Evolutionary conservation across 2,329 filamentous ascomycete genomes (phyloP).

Genomic region (Aspergillus quadricinctus): DNA sequence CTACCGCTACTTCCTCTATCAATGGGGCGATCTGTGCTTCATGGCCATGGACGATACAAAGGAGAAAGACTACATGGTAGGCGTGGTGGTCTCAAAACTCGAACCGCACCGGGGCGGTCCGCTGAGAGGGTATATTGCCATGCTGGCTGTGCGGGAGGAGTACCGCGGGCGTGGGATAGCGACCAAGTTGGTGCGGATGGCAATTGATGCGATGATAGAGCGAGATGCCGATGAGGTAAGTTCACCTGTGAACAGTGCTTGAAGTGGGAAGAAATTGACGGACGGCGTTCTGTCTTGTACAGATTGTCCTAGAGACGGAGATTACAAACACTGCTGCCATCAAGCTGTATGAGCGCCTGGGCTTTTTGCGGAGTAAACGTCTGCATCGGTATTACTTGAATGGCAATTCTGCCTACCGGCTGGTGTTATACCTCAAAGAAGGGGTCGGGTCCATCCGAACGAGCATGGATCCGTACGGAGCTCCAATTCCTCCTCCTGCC

Average conservation of each 20-base stretch:
- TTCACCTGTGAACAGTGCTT: not conserved
- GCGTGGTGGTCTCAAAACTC: conserved; percentile 91
- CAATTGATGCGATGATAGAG: conserved; percentile 84
- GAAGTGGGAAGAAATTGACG: not conserved
- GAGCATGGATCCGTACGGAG: conserved; percentile 30
- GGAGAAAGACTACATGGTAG: conserved; percentile 55
- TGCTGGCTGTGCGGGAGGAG: conserved; percentile 83
- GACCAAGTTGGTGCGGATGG: conserved; percentile 79
- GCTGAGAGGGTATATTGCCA: conserved; percentile 91
- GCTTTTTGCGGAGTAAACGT: conserved; percentile 87
- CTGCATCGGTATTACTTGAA: conserved; percentile 95
- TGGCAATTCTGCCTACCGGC: conserved; percentile 86
- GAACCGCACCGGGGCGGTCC: conserved; percentile 85
- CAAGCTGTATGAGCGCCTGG: conserved; percentile 86
- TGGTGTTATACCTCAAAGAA: conserved; percentile 74
- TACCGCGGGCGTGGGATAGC: conserved; percentile 83
- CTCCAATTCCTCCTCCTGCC: conserved; percentile 12
- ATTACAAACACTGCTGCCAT: conserved; percentile 87
- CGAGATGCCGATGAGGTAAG: conserved; percentile 75
- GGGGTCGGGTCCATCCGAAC: conserved; percentile 46
- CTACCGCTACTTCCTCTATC: conserved; percentile 94
- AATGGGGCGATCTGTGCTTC: conserved; percentile 97
- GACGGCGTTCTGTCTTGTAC: not conserved
- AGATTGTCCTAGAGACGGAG: conserved; percentile 91
- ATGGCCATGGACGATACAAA: conserved; percentile 58